Evolutionary conservation across 495 filamentous ascomycete species (phyloP), one percentile per base, ranked within the genome.

Genomic region (Delitschia confertaspora): DNA sequence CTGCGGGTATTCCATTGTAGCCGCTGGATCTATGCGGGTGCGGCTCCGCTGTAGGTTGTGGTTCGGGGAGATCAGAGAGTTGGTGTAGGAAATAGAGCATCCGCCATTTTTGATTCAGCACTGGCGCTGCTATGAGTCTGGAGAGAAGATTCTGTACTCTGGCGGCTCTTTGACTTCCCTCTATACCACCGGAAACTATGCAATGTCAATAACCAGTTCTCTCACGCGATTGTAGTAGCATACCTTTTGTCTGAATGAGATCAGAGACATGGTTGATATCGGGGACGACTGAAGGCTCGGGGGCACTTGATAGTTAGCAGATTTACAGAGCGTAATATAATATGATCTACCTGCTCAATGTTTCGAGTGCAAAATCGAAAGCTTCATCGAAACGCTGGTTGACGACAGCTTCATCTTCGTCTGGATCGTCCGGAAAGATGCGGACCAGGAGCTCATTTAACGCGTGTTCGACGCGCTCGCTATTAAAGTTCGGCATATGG

Each of bases 51-150:
- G 22, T 2, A 25, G 4, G 23, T 3, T 13, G 25, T 18, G 19
- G 16, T 10, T 3, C 27, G 7, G 69, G 68, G 34, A 71, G 62
- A 30, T 74, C 70, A 0, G 80, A 78, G 47, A 98, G 71, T 51
- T 83, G 81, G 56, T 87, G 82, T 16, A 99, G 76, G 31, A 99
- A 73, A 58, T 89, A 87, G 4, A 99, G 70, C 50, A 95, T 93
- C 2, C 83, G 87, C 87, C 89, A 95, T 75, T 96, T 99, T 61
- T 94, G 82, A 53, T 79, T 80, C 22, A 99, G 70, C 2, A 96
- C 88, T 3, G 89, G 88, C 52, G 93, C 80, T 19, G 87, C 82
- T 14, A 95, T 69, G 18, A 99, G 74, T 27, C 83, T 74, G 26
- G 85, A 83, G 66, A 89, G 93, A 34, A 96, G 72, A 58, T 91